phyloP scores from a whole-genome alignment of 495 filamentous ascomycete species.

The Podospora australis region DNA sequence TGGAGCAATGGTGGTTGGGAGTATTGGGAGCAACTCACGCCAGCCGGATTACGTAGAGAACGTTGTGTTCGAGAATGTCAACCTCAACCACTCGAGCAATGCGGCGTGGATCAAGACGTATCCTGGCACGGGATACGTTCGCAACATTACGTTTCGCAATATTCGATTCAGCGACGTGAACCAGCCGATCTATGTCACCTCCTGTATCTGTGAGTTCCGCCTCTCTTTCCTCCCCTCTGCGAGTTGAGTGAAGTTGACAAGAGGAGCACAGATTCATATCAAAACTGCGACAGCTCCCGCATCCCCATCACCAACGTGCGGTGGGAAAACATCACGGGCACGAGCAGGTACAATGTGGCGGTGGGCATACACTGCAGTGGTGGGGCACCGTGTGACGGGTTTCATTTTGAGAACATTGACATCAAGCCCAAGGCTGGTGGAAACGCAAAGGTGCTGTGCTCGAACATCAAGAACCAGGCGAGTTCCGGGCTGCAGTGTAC shows the following conservation, averaged over 20 bases:
- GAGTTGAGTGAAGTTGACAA: too few relatives aligned
- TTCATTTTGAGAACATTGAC: constrained; percentile 45
- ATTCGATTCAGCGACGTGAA: constrained; percentile 42
- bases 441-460: constrained; percentile 39
- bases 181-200: constrained; percentile 52
- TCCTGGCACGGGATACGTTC: constrained; percentile 38
- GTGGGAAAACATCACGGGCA: constrained; percentile 53
- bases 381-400: constrained; percentile 40
- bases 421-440: constrained; percentile 40
- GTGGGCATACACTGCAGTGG: constrained; percentile 48
- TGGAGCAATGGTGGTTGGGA: constrained; percentile 31
- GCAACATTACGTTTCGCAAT: constrained; percentile 49
- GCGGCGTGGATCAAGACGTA: constrained; percentile 53
- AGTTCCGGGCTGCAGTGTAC: constrained; percentile 32
- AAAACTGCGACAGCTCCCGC: constrained; percentile 45
- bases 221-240: too few relatives aligned
- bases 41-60: constrained; percentile 34
- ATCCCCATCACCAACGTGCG: constrained; percentile 44
- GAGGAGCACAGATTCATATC: constrained; percentile 35
- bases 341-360: constrained; percentile 47
- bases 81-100: constrained; percentile 41
- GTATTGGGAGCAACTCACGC: constrained; percentile 28
- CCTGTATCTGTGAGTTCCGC: constrained; percentile 45
- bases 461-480: constrained; percentile 38
- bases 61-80: constrained; percentile 36